phyloP scores from a whole-genome alignment of 306 rosid species.

The Dalbergia cochinchinensis region DNA sequence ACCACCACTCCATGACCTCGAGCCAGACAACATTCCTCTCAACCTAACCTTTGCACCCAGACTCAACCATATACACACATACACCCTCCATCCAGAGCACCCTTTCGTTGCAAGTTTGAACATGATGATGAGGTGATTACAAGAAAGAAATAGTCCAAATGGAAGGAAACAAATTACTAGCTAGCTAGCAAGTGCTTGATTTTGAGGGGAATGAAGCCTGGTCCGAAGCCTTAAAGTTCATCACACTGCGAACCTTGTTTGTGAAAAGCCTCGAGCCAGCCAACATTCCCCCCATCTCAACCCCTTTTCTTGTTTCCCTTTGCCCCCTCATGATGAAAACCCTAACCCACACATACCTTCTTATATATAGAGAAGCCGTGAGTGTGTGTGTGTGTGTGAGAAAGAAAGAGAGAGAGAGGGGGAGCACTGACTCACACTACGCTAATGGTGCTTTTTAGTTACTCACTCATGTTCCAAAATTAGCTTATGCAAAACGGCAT shows the following conservation, averaged over 20 bases:
- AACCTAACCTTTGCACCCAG: slow-evolving; percentile 56
- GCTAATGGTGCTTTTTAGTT: slow-evolving; percentile 45
- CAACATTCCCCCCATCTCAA: slow-evolving; percentile 75
- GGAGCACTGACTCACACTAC: slow-evolving; percentile 51
- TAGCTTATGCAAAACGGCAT: slow-evolving; percentile 58
- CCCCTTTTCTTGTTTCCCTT: background rate
- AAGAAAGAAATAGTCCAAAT: too few species aligned
- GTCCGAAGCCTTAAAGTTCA: slow-evolving; percentile 76
- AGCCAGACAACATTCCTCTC: slow-evolving; percentile 87
- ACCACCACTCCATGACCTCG: slow-evolving; percentile 53
- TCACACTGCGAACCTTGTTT: slow-evolving; percentile 33
- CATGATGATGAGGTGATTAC: background rate
- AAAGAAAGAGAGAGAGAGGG: slow-evolving; percentile 16
- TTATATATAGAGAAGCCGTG: slow-evolving; percentile 35
- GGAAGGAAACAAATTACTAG: too few species aligned
- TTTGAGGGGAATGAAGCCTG: slow-evolving; percentile 96
- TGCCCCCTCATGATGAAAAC: slow-evolving; percentile 39
- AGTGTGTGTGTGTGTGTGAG: background rate
- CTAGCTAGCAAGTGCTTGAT: too few species aligned
- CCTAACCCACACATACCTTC: slow-evolving; percentile 57
- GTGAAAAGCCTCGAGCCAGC: slow-evolving; percentile 88
- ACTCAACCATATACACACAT: too few species aligned
- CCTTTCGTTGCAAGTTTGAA: background rate
- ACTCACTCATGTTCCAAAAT: slow-evolving; percentile 53
- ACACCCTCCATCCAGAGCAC: too few species aligned